Base-by-base conservation (phyloP, 768 basidiomycete species). In the Psilocybe subaeruginosa region DNA sequence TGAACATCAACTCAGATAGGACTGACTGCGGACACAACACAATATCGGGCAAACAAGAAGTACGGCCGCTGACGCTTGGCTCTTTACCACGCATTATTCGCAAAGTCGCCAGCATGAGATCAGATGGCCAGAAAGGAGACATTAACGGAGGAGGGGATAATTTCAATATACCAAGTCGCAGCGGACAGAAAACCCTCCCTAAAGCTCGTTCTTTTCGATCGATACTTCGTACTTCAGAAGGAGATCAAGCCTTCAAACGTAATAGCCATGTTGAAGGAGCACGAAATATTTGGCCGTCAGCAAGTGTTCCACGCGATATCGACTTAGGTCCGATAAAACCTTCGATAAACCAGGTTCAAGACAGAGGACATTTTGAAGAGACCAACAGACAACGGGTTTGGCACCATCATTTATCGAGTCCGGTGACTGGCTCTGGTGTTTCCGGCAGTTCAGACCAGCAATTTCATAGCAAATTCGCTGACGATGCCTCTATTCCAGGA, bases 81-180 rank as follows among this genome's bases (percentile, higher is more conserved):
- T 62, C 70, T 29, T 68, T 71, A 49, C 74, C 73, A n/a, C 72
- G 66, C 37, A 72, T 74, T 33, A 75, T 77, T 54, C 70, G 76
- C 29, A 77, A 77, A 55, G 74, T 76, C n/a, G 74, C 73, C 3
- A 77, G 75, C 57, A 75, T 76, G 74, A 71, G 70, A 64, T 66
- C 68, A 17, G 71, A 70, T 12, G 56, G 63, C 4, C 65, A 65
- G 59, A 66, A 62, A 53, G 33, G 45, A 37, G 58, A 64, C 16
- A 30, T 43, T n/a, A n/a, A n/a, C 41, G 41, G 41, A 43, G 41
- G 41, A 43, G 41, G 29, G 12, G 50, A 55, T 27, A 39, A 50
- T 23, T 48, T 45, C 12, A 43, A 51, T n/a, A 30, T 54, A 31
- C 30, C 53, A 14, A 51, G 35, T 43, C 56, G 27, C 35, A 31